Evolutionary conservation across 192 early-diverging fungal genomes (phyloP), one percentile per base, ranked within the genome.

Genomic region (Bifiguratus adelaidae): DNA sequence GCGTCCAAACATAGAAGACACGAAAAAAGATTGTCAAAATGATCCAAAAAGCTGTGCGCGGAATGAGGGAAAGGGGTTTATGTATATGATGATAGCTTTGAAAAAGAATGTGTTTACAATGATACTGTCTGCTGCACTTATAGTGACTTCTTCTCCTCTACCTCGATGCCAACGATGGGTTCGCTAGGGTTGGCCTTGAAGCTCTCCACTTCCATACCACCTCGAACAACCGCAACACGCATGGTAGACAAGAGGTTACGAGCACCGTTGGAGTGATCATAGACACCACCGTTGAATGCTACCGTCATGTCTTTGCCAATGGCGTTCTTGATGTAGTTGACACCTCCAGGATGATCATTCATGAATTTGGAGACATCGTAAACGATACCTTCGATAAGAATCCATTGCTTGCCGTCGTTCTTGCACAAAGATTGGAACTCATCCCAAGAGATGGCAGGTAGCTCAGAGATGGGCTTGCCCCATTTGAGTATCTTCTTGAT

Each of bases 251-350:
- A 63, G 44, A 96, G 63, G 64, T 91, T 86, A 34, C 87, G 68
- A 2, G 91, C 91, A 23, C 85, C 89, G 49, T 89, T 94, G 55
- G 81, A 77, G 59, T 96, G 93, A 55, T 84, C 68, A 62, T 96
- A 92, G 12, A 94, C 73, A 41, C 84, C 89, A 16, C 93, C 91
- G 48, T 94, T 88, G 70, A 94, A 94, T 2, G 85, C 70, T 11
- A 66, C 71, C 6, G 91, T 91, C 55, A 83, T 78, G 54, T 96
- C 89, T 58, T 85, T 83, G 50, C 93, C 93, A 25, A 92, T 68
- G 22, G 66, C 76, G 44, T 69, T 63, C 20, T 71, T 67, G 50
- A 94, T 64, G 51, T 83, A 79, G 15, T 73, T 75, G 29, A 62
- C 57, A 48, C 91, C 92, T 50, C 92, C 93, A 8, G 92, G 92